Evolutionary conservation across 2,329 filamentous ascomycete species (phyloP).

Genomic region (Trichophyton verrucosum): DNA sequence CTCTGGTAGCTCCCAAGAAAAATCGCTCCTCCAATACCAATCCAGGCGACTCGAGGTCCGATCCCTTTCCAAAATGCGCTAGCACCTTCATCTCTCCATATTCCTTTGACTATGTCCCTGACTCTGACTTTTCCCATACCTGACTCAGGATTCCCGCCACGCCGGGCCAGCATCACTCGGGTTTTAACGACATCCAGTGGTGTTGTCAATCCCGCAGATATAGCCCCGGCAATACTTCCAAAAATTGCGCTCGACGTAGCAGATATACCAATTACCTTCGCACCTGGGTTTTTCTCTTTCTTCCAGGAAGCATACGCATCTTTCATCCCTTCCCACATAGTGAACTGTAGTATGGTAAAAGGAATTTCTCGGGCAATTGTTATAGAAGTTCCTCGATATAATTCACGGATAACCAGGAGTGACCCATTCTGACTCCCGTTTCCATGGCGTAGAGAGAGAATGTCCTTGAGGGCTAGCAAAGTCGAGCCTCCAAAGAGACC

Average conservation of each 20-base stretch:
- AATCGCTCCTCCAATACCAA: conserved; percentile 83
- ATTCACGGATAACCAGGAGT: conserved; percentile 57
- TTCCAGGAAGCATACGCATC: conserved; percentile 32
- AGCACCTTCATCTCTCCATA: conserved; percentile 42
- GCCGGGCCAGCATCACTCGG: conserved; percentile 74
- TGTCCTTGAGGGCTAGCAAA: conserved; percentile 54
- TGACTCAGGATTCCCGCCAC: conserved; percentile 48
- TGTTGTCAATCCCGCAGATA: conserved; percentile 80
- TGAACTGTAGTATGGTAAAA: conserved; percentile 95
- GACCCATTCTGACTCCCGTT: conserved; percentile 18
- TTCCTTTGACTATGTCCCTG: conserved; percentile 46
- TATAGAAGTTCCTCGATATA: conserved; percentile 86
- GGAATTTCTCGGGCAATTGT: conserved; percentile 93
- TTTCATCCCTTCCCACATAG: conserved; percentile 91
- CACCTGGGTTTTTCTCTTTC: conserved; percentile 13
- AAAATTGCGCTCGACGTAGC: conserved; percentile 73
- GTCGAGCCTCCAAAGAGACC: conserved; percentile 63
- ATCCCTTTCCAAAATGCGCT: conserved; percentile 40
- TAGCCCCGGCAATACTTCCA: conserved; percentile 68
- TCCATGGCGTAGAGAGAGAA: conserved; percentile 42
- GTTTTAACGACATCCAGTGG: conserved; percentile 96
- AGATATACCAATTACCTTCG: conserved; percentile 37
- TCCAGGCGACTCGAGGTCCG: conserved; percentile 83
- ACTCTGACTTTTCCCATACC: conserved; percentile 22
- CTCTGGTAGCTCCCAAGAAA: conserved; percentile 91